Conservation (phyloP, 164 flowering plant genomes). For the Vitis amurensis region DNA sequence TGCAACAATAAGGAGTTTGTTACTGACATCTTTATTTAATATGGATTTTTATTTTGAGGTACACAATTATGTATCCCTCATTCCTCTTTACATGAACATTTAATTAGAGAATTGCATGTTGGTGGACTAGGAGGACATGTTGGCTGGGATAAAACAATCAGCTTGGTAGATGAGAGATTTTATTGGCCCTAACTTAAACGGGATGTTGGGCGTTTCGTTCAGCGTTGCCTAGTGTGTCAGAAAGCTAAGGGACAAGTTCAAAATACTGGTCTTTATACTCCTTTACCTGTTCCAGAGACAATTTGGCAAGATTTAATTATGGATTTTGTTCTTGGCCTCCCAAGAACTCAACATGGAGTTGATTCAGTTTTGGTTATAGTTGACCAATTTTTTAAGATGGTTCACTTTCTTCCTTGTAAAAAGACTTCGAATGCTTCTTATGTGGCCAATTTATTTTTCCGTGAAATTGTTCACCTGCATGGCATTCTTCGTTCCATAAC, state of each 20-base stretch:
- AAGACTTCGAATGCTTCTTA: background rate
- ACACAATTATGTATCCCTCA: background rate
- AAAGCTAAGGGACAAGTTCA: background rate
- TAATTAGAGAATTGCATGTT: background rate
- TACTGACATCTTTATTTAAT: background rate
- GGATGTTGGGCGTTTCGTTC: background rate
- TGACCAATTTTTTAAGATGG: constrained; percentile 1
- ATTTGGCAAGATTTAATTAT: constrained; percentile 2
- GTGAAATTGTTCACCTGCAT: too few species aligned
- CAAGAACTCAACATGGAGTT: background rate
- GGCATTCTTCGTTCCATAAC: too few species aligned
- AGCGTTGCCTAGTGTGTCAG: background rate
- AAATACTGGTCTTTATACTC: background rate
- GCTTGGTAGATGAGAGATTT: background rate
- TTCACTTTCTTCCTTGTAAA: background rate
- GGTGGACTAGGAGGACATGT: background rate
- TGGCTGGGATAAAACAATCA: background rate
- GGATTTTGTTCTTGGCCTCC: background rate
- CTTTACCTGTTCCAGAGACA: background rate
- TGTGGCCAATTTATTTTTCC: background rate
- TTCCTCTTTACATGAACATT: background rate
- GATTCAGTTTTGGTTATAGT: constrained; percentile 8
- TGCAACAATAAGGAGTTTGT: background rate
- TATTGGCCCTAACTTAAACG: background rate
- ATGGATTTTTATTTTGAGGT: constrained; percentile 8